Base-by-base conservation (phyloP, 192 early-diverging fungal species). In the Rhizophlyctis rosea region DNA sequence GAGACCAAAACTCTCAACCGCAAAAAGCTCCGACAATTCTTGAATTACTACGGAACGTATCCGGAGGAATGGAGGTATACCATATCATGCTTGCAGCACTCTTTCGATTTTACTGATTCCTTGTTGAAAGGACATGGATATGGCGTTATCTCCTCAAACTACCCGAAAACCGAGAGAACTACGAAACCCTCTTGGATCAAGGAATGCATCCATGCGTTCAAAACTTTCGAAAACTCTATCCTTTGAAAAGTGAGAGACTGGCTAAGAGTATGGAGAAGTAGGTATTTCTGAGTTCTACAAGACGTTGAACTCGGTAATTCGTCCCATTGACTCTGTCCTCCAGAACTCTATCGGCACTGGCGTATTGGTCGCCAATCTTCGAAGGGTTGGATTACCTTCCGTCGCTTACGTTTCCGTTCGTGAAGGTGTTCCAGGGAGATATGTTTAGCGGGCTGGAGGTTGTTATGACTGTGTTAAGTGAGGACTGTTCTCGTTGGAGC, bases 351-450 rank as follows among this genome's bases (percentile, higher is more conserved):
- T 85, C 82, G 3, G 71, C 73, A 44, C 65, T 86, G 4, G 79
- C 77, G 4, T 75, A 68, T 58, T 86, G 84, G 84, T 80, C 84
- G 3, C 82, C 82, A 0, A 70, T 86, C 23, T 85, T 85, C 72
- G 77, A 80, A 51, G 64, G 76, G 53, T 50, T 85, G 49, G 84
- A 86, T 47, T 78, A 85, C 60, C 67, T 86, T 16, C 84, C 84
- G n/a, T 59, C 71, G 23, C 32, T 86, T 39, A 61, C 85, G 13
- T 86, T 86, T 64, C 84, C 84, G 24, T 79, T 86, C 64, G 77
- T 78, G 4, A 80, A 82, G 57, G 47, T 80, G 27, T 85, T 76
- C 67, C 39, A 51, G 47, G 66, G 71, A 25, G 82, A 86, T 59
- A 68, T 79, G 54, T 83, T 85, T 70, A 62, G 72, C 1, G 74